A percentile compares a stretch with the other conserved stretches of the same genome.
These are phyloP conservation scores for Mycena chlorophos DNA, from an alignment of 768 basidiomycete genomes.

Conservation along the genomic window DNA sequence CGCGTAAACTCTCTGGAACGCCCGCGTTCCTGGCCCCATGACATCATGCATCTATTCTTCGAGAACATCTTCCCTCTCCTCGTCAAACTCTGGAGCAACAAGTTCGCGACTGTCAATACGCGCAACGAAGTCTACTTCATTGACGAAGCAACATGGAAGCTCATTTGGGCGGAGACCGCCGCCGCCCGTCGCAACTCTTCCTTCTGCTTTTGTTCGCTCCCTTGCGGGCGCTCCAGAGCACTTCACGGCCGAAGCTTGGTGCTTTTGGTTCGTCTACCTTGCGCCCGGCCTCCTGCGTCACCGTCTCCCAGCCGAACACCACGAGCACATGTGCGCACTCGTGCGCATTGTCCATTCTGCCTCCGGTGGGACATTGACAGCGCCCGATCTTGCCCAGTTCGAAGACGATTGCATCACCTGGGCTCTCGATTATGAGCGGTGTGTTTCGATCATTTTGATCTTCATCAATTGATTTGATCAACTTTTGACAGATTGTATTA, in stretches of 20 bases:
- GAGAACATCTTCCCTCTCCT: slow-evolving; percentile 46
- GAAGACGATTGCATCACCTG: not conserved
- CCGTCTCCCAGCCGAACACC: not conserved
- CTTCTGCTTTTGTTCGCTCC: not conserved
- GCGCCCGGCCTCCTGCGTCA: not conserved
- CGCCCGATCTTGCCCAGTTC: slow-evolving; percentile 1
- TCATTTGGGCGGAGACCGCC: not conserved
- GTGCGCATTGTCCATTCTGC: slow-evolving; percentile 1
- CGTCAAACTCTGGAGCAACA: slow-evolving; percentile 41
- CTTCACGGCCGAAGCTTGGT: slow-evolving; percentile 36
- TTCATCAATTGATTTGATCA: not conserved
- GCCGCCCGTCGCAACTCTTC: not conserved
- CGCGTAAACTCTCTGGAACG: slow-evolving; percentile 35
- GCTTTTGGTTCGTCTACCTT: not conserved
- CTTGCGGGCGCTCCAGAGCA: slow-evolving; percentile 1
- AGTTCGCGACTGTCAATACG: slow-evolving; percentile 41
- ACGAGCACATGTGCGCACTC: not conserved
- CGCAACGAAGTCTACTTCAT: slow-evolving; percentile 30
- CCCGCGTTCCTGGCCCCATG: slow-evolving; percentile 43
- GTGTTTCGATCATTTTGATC: not conserved
- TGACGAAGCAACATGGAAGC: not conserved
- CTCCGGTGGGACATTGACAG: not conserved
- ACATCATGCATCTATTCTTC: slow-evolving; percentile 52
- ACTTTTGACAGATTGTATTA: slow-evolving; percentile 8
- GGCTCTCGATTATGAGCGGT: slow-evolving; percentile 9